Evolutionary conservation across 225 moss, liverwort and hornwort species (phyloP), one percentile per base, ranked within the genome.

Genomic region (Lunularia cruciata): DNA sequence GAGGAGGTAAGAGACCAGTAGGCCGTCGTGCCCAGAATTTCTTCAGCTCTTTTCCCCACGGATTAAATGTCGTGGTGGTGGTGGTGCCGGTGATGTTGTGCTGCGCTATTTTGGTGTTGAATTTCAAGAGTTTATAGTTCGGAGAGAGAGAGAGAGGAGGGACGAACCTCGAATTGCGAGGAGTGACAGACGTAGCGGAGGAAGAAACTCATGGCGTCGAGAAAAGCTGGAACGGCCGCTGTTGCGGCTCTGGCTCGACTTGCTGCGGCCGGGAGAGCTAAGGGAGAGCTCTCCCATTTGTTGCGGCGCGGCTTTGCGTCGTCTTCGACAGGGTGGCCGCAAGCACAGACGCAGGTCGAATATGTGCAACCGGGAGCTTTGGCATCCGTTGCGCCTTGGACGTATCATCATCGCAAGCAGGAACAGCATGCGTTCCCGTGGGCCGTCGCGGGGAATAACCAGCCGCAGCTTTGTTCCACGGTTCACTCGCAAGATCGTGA

Each of bases 361-460:
- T 66, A 61, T 26, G 25, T 22, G 11, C 60, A 73, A 23, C 70
- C 81, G 2, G 70, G 77, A 46, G 47, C 70, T 26, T 11, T 71
- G 70, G 60, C 70, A 0, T 67, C 77, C 15, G 40, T 54, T 18
- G 43, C 74, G 8, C 74, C 73, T 0, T 74, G 74, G 81, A 82
- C 62, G 7, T 38, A 77, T 35, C 71, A 62, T 48, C 71, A 60
- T 25, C 65, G 47, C 20, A 49, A 47, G 11, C 47, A 36, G 32
- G 68, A 74, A 16, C 73, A 74, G 56, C 60, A 62, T 3, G n/a
- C 66, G 16, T 77, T 66, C 18, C 77, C 77, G 0, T 77, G 77
- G 77, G 56, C 62, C 19, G 25, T 71, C 14, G 48, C 67, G 14
- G 72, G 65, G n/a, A 12, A 48, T 15, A 60, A 35, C 11, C 73